Percentiles rank a stretch among this genome's conserved stretches.
These are phyloP conservation scores for Ramularia endophylla DNA, from an alignment of 2,329 filamentous ascomycete genomes.

Conservation along the genomic window DNA sequence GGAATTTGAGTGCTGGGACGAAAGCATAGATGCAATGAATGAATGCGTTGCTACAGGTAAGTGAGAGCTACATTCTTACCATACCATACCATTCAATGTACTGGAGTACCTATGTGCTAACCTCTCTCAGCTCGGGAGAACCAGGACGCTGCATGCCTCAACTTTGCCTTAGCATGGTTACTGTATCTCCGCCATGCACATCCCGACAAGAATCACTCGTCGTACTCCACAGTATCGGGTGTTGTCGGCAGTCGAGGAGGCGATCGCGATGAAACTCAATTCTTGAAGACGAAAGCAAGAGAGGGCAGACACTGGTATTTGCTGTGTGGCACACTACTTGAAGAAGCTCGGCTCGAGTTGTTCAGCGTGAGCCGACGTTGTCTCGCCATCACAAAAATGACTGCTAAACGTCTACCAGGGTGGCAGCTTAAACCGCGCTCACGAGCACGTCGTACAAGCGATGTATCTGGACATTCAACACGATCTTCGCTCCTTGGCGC, in stretches of 20 bases:
- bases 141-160: conserved; percentile 84
- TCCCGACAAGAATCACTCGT: conserved; percentile 44
- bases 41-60: conserved; percentile 77
- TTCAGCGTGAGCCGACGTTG: conserved; percentile 57
- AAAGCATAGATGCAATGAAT: conserved; percentile 89
- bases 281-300: conserved; percentile 78
- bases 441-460: conserved; percentile 76
- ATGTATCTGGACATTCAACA: conserved; percentile 76
- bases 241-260: conserved; percentile 20
- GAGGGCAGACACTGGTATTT: conserved; percentile 82
- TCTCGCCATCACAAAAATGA: background rate
- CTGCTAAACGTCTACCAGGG: conserved; percentile 11
- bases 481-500: conserved; percentile 66
- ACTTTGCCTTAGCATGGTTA: conserved; percentile 93
- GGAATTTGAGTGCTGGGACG: conserved; percentile 85
- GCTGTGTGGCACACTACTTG: conserved; percentile 75
- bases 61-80: background rate
- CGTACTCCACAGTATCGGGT: conserved; percentile 20
- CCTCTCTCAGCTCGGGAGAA: conserved; percentile 76
- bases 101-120: too few species aligned
- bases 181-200: conserved; percentile 90
- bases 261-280: conserved; percentile 74
- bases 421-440: conserved; percentile 43
- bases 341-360: conserved; percentile 75
- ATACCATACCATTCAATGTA: too few species aligned